Evolutionary conservation across 768 basidiomycete species (phyloP).

Genomic region (Suillus subluteus): DNA sequence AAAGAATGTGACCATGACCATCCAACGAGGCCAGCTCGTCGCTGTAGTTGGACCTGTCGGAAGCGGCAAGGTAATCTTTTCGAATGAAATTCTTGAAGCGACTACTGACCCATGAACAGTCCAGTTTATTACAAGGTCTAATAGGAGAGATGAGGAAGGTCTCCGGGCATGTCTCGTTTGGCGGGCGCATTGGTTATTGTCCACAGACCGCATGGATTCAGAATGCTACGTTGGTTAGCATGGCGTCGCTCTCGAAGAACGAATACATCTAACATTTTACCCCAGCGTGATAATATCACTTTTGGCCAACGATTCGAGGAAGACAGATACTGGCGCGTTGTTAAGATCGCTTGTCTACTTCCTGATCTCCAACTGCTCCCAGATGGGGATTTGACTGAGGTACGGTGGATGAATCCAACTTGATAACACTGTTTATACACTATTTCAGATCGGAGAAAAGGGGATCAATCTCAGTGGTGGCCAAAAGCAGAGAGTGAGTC

Average conservation of each 20-base stretch:
- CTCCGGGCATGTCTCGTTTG: constrained; percentile 57
- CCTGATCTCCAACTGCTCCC: constrained; percentile 67
- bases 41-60: constrained; percentile 74
- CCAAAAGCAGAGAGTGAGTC: constrained; percentile 58
- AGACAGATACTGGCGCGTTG: constrained; percentile 64
- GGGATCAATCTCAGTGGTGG: constrained; percentile 71
- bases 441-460: constrained; percentile 65
- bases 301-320: constrained; percentile 71
- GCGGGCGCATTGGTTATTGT: constrained; percentile 71
- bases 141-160: constrained; percentile 73
- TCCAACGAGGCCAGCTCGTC: constrained; percentile 60
- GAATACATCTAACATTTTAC: not conserved
- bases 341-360: constrained; percentile 60
- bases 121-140: constrained; percentile 61
- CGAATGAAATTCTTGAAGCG: not conserved
- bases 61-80: constrained; percentile 55
- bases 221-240: constrained; percentile 57
- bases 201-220: constrained; percentile 81
- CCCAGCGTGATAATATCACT: constrained; percentile 63
- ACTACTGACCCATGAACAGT: constrained; percentile 30
- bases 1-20: constrained; percentile 49
- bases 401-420: constrained; percentile 27
- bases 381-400: constrained; percentile 76
- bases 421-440: not conserved
- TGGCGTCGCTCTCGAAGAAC: not conserved